phyloP scores from a whole-genome alignment of 768 basidiomycete genomes.

The Tulasnella sp. region DNA sequence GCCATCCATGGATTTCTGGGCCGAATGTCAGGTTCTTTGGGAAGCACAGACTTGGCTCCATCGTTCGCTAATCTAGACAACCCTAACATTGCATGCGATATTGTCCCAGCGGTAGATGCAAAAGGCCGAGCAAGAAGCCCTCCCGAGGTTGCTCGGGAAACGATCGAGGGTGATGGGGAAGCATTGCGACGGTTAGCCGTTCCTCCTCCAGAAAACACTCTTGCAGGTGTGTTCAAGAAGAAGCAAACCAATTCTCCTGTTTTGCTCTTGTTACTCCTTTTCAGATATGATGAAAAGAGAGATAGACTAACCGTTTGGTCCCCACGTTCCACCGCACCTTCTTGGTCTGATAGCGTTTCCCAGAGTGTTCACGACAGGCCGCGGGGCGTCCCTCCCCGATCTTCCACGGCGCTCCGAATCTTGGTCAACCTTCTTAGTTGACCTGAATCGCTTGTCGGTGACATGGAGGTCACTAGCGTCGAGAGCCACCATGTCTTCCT shows the following conservation, averaged over 20 bases:
- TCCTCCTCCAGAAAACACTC: conserved; percentile 44
- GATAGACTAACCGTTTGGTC: conserved; percentile 58
- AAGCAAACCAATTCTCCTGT: conserved; percentile 80
- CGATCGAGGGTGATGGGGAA: conserved; percentile 15
- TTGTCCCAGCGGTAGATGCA: conserved; percentile 7
- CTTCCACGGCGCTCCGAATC: background rate
- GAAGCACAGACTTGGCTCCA: background rate
- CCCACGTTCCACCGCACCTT: conserved; percentile 80
- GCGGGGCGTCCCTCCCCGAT: background rate
- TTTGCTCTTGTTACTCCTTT: conserved; percentile 5
- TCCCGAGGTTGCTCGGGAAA: conserved; percentile 10
- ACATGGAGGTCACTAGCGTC: conserved; percentile 36
- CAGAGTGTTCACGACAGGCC: background rate
- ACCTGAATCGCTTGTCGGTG: background rate
- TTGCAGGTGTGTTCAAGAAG: conserved; percentile 39
- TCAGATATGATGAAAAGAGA: background rate
- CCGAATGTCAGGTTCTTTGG: conserved; percentile 6
- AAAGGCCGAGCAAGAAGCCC: background rate
- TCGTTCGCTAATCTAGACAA: conserved; percentile 12
- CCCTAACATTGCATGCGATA: conserved; percentile 14
- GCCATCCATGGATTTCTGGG: background rate
- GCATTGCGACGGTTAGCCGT: conserved; percentile 2
- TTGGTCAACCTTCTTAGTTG: background rate
- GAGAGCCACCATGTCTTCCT: conserved; percentile 25
- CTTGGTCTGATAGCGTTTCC: conserved; percentile 73